These are phyloP conservation scores for Cyclaneusma minus DNA, from an alignment of 2,329 filamentous ascomycete genomes.

Conservation along the genomic window DNA sequence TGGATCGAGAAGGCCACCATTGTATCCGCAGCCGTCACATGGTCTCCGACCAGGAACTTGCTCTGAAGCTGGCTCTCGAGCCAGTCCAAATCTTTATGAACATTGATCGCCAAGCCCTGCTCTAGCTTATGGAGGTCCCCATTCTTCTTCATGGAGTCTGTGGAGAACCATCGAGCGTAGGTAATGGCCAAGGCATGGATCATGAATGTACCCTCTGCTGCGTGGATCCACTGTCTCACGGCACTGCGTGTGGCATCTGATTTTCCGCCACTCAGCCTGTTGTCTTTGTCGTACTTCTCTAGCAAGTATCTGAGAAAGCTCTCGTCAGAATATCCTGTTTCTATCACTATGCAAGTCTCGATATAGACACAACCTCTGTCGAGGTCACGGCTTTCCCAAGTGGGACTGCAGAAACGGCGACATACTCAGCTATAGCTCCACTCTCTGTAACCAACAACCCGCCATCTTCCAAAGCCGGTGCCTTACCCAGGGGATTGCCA, in stretches of 20 bases:
- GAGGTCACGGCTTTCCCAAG: too few species aligned
- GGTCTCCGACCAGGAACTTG: conserved; percentile 25
- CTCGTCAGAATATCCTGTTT: too few species aligned
- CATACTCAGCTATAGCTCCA: conserved; percentile 29
- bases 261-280: conserved; percentile 22
- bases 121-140: conserved; percentile 19
- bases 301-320: conserved; percentile 30
- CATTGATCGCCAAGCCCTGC: conserved; percentile 23
- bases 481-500: conserved; percentile 26
- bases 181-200: conserved; percentile 27
- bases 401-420: too few species aligned
- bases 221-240: conserved; percentile 26
- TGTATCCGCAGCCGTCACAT: conserved; percentile 26
- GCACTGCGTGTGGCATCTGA: too few species aligned
- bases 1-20: conserved; percentile 27
- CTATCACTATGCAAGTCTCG: too few species aligned
- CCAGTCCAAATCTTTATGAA: conserved; percentile 28
- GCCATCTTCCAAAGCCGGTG: conserved; percentile 26
- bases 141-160: conserved; percentile 12
- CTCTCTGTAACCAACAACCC: conserved; percentile 25
- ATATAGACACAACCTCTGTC: too few species aligned
- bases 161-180: conserved; percentile 27
- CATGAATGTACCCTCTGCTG: conserved; percentile 29
- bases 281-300: conserved; percentile 26
- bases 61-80: conserved; percentile 24